These are phyloP conservation scores for Podospora pseudocomata DNA, from an alignment of 495 filamentous ascomycete genomes.

Conservation along the genomic window DNA sequence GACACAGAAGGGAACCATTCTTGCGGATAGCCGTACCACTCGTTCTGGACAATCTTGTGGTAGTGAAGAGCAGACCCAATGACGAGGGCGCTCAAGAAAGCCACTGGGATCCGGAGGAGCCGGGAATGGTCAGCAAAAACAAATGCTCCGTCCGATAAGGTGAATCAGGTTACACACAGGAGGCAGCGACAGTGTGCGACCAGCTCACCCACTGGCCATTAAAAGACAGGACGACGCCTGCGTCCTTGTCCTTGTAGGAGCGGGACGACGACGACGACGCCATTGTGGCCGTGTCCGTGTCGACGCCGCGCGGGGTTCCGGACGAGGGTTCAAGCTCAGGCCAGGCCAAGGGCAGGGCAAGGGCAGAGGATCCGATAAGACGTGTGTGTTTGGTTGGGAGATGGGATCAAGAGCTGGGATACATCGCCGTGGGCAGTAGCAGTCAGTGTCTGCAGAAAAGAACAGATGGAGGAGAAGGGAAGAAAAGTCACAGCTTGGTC, in stretches of 20 bases:
- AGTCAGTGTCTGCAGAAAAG: background rate
- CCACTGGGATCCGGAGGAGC: slow-evolving; percentile 48
- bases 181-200: slow-evolving; percentile 80
- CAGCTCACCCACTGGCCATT: slow-evolving; percentile 92
- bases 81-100: slow-evolving; percentile 85
- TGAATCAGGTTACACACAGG: slow-evolving; percentile 48
- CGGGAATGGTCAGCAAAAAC: slow-evolving; percentile 9
- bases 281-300: slow-evolving; percentile 17
- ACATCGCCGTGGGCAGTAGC: slow-evolving; percentile 1
- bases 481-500: background rate
- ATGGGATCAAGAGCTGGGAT: background rate
- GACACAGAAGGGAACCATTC: slow-evolving; percentile 99
- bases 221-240: slow-evolving; percentile 73
- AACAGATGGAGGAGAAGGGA: background rate
- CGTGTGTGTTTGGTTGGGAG: background rate
- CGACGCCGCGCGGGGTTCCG: background rate
- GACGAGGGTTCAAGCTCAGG: background rate
- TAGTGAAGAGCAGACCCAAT: slow-evolving; percentile 86
- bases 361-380: background rate
- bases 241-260: slow-evolving; percentile 73
- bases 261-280: slow-evolving; percentile 53
- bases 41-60: slow-evolving; percentile 95
- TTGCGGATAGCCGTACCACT: slow-evolving; percentile 92
- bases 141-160: background rate
- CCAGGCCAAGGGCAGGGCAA: background rate